Base-by-base conservation (phyloP, 2,329 filamentous ascomycete species). In the Trichothecium roseum region DNA sequence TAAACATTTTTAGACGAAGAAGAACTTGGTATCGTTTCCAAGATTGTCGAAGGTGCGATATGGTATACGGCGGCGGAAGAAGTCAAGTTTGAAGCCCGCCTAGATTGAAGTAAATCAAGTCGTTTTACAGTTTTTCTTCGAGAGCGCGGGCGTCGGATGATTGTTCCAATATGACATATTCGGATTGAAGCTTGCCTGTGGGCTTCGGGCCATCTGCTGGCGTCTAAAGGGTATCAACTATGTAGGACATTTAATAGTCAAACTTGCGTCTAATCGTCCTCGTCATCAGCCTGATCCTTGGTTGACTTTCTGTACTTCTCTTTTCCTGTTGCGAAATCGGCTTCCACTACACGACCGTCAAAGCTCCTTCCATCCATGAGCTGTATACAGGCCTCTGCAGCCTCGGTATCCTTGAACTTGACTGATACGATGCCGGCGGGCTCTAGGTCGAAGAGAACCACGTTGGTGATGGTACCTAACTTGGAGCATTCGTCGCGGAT, bases 401-500 rank as follows among this genome's bases (percentile, higher is more conserved):
- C 73, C 39, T 82, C 75, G 4, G 73, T 64, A 28, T 82, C 77
- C 37, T 69, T 65, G 62, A 94, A 98, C 48, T 82, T 79, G 42
- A 98, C 83, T 36, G 79, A 88, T 8, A 88, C 82, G 27, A 96
- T 73, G 14, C 91, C 91, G 1, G 86, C 82, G 4, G 74, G 63
- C 57, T 98, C 93, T 43, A 80, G 69, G 55, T 98, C 91, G 55
- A 83, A 98, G 13, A 98, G 65, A 3, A 91, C 79, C 28, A 96
- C 84, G 51, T 93, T 95, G 22, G 87, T 94, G 26, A 96, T 85
- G 17, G 80, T 70, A 3, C 91, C 91, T 12, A 91, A 66, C 60
- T 93, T 93, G 39, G 75, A 70, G 55, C 86, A 94, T 59, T 94
- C 88, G 34, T 94, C 85, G 31, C 84, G 75, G 37, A 96, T 84